phyloP scores from a whole-genome alignment of 345 rosid species.

The Ailanthus altissimus region DNA sequence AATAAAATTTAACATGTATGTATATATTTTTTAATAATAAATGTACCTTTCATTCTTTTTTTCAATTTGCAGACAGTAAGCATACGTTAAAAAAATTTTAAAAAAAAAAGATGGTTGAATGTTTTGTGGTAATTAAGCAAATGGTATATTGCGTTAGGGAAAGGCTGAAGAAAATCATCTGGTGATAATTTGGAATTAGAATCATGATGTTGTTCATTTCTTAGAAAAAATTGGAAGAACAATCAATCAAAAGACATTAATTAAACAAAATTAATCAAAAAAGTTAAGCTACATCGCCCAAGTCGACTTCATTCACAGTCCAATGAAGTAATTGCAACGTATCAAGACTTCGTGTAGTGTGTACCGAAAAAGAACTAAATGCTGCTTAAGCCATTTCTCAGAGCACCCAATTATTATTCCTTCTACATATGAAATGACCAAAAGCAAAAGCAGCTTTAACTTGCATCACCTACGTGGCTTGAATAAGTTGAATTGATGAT shows the following conservation, averaged over 20 bases:
- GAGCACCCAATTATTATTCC: not conserved
- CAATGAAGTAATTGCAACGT: not conserved
- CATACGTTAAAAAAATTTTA: too few species aligned
- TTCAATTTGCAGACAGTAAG: too few species aligned
- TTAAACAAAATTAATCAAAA: slow-evolving; percentile 16
- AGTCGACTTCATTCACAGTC: not conserved
- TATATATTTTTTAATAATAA: too few species aligned
- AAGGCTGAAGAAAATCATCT: not conserved
- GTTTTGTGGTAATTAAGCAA: not conserved
- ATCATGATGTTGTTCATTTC: slow-evolving; percentile 2
- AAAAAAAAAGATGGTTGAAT: not conserved
- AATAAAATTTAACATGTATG: too few species aligned
- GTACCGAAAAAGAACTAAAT: not conserved
- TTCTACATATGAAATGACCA: not conserved
- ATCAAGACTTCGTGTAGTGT: too few species aligned
- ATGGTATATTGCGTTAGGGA: not conserved
- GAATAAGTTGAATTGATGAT: not conserved
- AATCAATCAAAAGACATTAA: slow-evolving; percentile 9
- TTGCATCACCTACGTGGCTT: not conserved
- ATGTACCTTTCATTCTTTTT: too few species aligned
- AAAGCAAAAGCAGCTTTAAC: not conserved
- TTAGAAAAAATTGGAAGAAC: slow-evolving; percentile 7
- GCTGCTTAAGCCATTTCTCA: too few species aligned
- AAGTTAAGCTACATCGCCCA: not conserved
- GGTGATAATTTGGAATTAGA: not conserved